Percentiles rank a stretch among this genome's conserved stretches.
Conservation (phyloP, 2,329 filamentous ascomycete species). For the Fusarium bactridioides region DNA sequence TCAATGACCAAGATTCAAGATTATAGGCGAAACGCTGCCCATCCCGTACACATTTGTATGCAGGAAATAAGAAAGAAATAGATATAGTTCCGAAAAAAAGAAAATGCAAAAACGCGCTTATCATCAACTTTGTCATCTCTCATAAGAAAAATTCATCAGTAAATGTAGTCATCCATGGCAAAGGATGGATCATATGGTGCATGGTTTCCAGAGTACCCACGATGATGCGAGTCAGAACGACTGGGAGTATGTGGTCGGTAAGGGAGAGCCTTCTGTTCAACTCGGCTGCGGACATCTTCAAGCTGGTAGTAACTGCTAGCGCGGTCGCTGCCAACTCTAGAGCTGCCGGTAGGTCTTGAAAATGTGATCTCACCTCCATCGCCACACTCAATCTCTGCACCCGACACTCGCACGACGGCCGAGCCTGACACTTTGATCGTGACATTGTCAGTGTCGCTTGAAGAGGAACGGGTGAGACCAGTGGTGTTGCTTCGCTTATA, state of each 20-base stretch:
- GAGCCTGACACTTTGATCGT: slow-evolving; percentile 67
- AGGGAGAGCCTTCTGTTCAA: slow-evolving; percentile 54
- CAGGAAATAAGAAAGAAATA: slow-evolving; percentile 28
- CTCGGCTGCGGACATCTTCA: slow-evolving; percentile 57
- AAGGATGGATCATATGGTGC: slow-evolving; percentile 45
- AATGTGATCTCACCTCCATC: slow-evolving; percentile 69
- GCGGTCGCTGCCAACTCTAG: slow-evolving; percentile 59
- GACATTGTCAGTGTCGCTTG: slow-evolving; percentile 64
- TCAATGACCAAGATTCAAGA: slow-evolving; percentile 26
- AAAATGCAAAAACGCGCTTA: slow-evolving; percentile 32
- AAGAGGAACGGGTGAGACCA: slow-evolving; percentile 63
- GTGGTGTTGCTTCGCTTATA: slow-evolving; percentile 69
- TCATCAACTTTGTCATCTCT: slow-evolving; percentile 44
- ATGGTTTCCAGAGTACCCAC: slow-evolving; percentile 44
- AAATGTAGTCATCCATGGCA: slow-evolving; percentile 41
- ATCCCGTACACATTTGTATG: slow-evolving; percentile 10
- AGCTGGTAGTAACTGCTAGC: slow-evolving; percentile 57
- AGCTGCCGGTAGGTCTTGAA: slow-evolving; percentile 45
- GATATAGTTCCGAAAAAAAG: slow-evolving; percentile 18
- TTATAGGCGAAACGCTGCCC: slow-evolving; percentile 12
- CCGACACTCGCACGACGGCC: slow-evolving; percentile 64
- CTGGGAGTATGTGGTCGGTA: slow-evolving; percentile 58
- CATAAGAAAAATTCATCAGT: slow-evolving; percentile 42
- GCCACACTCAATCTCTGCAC: slow-evolving; percentile 65
- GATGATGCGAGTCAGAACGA: slow-evolving; percentile 55